Evolutionary conservation across 1,284 basidiomycete species (phyloP).

Genomic region (Rhizopogon parksii): DNA sequence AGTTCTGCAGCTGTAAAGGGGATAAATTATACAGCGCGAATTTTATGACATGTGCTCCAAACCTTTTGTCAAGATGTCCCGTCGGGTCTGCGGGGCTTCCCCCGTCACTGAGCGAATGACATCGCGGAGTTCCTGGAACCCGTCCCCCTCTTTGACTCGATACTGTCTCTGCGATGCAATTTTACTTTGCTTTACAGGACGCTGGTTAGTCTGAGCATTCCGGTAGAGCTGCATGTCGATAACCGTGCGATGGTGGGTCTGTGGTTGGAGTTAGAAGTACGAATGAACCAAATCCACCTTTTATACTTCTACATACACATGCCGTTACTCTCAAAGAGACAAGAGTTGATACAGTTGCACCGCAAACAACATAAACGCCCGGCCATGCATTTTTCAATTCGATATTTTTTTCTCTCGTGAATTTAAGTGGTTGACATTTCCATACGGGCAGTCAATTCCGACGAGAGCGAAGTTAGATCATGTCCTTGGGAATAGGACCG

Average conservation of each 20-base stretch:
- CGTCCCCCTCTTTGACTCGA: constrained; percentile 27
- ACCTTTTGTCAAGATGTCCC: constrained; percentile 25
- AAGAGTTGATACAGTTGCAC: not conserved
- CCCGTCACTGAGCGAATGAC: constrained; percentile 13
- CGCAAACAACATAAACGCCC: too few species aligned
- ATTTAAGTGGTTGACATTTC: not conserved
- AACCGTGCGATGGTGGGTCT: not conserved
- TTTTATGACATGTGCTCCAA: not conserved
- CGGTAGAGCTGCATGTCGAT: not conserved
- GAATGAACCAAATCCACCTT: not conserved
- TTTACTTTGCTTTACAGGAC: constrained; percentile 14
- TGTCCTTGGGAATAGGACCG: not conserved
- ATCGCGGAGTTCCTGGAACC: constrained; percentile 24
- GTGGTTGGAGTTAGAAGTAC: not conserved
- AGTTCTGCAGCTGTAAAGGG: constrained; percentile 2
- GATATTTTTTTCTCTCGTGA: too few species aligned
- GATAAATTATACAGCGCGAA: not conserved
- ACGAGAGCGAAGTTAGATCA: not conserved
- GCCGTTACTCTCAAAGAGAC: not conserved
- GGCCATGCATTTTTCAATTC: too few species aligned
- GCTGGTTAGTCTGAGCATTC: not conserved
- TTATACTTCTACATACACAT: not conserved
- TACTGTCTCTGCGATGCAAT: constrained; percentile 25
- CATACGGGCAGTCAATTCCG: not conserved
- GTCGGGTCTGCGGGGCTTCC: constrained; percentile 20